A percentile compares a stretch with the other conserved stretches of the same genome.
phyloP scores from a whole-genome alignment of 257 asterid species.

The Leptodermis oblonga region DNA sequence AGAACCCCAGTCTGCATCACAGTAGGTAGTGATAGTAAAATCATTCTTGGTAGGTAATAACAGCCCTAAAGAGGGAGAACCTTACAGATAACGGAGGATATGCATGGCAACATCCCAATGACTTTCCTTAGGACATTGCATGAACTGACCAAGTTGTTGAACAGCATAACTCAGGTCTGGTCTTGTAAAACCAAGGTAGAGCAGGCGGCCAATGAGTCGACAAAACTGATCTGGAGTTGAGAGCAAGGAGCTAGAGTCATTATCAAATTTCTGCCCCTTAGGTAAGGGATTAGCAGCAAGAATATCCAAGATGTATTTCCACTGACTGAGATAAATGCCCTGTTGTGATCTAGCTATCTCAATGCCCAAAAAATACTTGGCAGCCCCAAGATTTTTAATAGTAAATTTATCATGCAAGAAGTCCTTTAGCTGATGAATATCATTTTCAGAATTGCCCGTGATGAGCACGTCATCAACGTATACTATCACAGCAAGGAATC shows the following conservation, averaged over 20 bases:
- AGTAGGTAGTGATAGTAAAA: background rate
- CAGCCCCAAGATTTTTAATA: background rate
- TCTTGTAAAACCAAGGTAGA: background rate
- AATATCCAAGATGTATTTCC: background rate
- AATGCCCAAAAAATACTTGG: background rate
- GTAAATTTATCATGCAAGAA: background rate
- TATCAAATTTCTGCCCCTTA: background rate
- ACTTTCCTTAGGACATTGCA: background rate
- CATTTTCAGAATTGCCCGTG: background rate
- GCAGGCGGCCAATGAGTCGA: background rate
- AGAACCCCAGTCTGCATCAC: background rate
- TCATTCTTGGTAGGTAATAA: background rate
- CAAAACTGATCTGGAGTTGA: background rate
- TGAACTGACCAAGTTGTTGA: background rate
- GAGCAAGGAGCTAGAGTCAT: background rate
- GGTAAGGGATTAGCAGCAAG: background rate
- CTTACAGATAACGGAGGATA: background rate
- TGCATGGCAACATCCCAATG: background rate
- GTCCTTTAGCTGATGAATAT: background rate
- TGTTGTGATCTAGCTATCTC: background rate
- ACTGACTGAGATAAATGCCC: background rate
- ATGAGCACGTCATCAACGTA: conserved; percentile 1
- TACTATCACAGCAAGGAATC: background rate
- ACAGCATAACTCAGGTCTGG: background rate
- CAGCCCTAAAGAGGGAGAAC: background rate